Base-by-base conservation (phyloP, 139 green algal genomes). In the Pseudopediastrum boryanum region DNA sequence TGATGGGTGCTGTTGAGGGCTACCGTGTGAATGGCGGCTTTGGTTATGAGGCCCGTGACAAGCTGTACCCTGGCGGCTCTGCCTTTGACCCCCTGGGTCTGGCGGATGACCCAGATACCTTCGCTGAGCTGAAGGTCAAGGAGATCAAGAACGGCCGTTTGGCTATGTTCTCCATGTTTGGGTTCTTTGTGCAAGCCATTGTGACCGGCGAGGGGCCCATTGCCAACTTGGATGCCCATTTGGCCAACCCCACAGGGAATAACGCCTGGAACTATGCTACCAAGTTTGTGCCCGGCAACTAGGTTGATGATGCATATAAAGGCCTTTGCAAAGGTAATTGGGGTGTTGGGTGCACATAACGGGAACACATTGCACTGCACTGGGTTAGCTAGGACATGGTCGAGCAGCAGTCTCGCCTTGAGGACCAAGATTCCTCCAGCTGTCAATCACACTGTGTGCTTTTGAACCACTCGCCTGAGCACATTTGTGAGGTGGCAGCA, bases 81-180 rank as follows among this genome's bases (percentile, higher is more conserved):
- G 43, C 79, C 79, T 96, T 96, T 79, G 94, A 98, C 92, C 94
- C 94, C 83, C 86, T 98, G 78, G 94, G 94, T 71, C 92, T 98
- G 82, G 94, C 94, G 89, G 95, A 98, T 84, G 94, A 98, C 92
- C 94, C 95, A 36, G 90, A 97, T 75, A 92, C 89, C 78, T 85
- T 93, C 70, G 89, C 89, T 74, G 89, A 94, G 89, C 89, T 96
- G 73, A 91, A 94, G 89, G 88, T 95, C 25, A 98, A 98, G 94
- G 94, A 98, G 89, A 96, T 98, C 84, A 98, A 98, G 95, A 98
- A 98, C 89, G 94, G 94, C 58, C 91, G 95, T 77, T 87, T 98
- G n/a, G 95, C 95, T 48, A 98, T 98, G 94, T 90, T 98, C 83
- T 92, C 91, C 74, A 95, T 96, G 85, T 88, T 97, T 46, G 76